These are phyloP conservation scores for Sarocladiaceae sp. DNA, from an alignment of 2,329 filamentous ascomycete genomes.

Conservation along the genomic window DNA sequence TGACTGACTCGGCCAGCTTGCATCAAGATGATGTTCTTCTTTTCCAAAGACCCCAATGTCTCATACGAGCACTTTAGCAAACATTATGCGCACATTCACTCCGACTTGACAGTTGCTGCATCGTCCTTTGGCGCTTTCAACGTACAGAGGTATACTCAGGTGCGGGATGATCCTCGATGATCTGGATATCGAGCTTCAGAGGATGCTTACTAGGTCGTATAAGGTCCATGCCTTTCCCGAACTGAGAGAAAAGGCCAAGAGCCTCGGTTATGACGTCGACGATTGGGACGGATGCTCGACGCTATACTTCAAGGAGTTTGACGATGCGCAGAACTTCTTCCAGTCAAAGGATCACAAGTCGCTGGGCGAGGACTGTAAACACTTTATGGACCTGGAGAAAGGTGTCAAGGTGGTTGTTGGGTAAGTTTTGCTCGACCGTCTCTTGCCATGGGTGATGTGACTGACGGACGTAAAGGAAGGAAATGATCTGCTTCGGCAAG, in stretches of 20 bases:
- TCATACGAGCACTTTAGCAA: constrained; percentile 16
- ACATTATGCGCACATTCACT: constrained; percentile 15
- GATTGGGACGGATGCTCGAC: constrained; percentile 17
- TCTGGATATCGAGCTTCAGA: too few relatives aligned
- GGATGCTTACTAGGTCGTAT: neutral
- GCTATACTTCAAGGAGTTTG: constrained; percentile 15
- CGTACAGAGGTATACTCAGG: constrained; percentile 15
- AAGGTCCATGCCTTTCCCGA: constrained; percentile 16
- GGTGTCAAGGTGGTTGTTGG: constrained; percentile 14
- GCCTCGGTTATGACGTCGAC: constrained; percentile 12
- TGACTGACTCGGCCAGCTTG: constrained; percentile 10
- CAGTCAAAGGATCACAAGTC: constrained; percentile 8
- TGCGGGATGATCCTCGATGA: too few relatives aligned
- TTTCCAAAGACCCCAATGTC: constrained; percentile 13
- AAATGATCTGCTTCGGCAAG: constrained; percentile 13
- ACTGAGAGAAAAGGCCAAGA: constrained; percentile 11
- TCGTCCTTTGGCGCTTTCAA: constrained; percentile 14
- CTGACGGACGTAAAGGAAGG: too few relatives aligned
- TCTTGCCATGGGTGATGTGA: neutral
- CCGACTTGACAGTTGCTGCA: constrained; percentile 15
- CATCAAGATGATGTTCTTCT: constrained; percentile 15
- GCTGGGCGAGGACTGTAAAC: constrained; percentile 12
- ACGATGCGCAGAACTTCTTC: constrained; percentile 15
- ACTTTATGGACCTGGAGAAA: constrained; percentile 12
- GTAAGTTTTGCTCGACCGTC: constrained; percentile 7